These are phyloP conservation scores for Barnettozyma californica DNA, from an alignment of 805 yeast species.

Conservation along the genomic window DNA sequence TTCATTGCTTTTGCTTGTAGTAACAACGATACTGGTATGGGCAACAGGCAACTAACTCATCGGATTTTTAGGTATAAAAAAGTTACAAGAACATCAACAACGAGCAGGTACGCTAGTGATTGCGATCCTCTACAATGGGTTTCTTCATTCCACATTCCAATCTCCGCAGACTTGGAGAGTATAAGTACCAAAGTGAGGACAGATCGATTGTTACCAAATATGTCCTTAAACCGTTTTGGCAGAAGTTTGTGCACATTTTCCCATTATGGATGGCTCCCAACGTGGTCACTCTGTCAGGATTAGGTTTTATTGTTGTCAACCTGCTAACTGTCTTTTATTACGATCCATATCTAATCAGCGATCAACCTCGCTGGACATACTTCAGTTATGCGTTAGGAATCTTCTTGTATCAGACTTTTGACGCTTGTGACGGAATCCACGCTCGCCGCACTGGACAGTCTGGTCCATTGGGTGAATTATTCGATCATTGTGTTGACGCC, in stretches of 20 bases:
- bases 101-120: not conserved
- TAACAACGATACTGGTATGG: not conserved
- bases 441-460: constrained; percentile 94
- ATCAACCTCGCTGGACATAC: constrained; percentile 73
- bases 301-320: constrained; percentile 63
- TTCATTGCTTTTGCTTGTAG: not conserved
- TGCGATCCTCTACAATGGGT: constrained; percentile 45
- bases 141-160: constrained; percentile 50
- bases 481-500: constrained; percentile 82
- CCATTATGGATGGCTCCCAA: constrained; percentile 93
- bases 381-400: constrained; percentile 73
- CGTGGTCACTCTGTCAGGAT: constrained; percentile 76
- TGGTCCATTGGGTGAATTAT: constrained; percentile 91
- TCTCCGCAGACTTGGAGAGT: constrained; percentile 44
- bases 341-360: constrained; percentile 60
- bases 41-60: not conserved
- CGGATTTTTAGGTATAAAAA: not conserved
- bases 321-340: constrained; percentile 59
- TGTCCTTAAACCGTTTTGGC: constrained; percentile 80
- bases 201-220: constrained; percentile 71
- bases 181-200: constrained; percentile 70
- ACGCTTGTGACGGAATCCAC: constrained; percentile 93
- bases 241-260: constrained; percentile 61
- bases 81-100: not conserved
- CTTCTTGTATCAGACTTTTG: constrained; percentile 90